Evolutionary conservation across 2,329 filamentous ascomycete genomes (phyloP), one percentile per base, ranked within the genome.

Genomic region (Pyrenochaeta sp.): DNA sequence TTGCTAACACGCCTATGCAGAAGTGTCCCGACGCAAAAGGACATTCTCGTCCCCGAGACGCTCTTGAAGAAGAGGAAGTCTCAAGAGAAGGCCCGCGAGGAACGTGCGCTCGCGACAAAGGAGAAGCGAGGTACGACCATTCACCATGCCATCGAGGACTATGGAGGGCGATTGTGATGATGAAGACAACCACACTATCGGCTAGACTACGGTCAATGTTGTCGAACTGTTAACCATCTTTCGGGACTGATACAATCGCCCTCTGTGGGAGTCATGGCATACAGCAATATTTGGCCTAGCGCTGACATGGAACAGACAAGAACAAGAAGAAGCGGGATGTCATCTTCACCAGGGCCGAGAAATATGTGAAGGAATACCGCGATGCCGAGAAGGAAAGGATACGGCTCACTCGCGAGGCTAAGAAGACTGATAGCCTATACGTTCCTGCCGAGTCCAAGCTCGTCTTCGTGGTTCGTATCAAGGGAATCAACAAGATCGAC

Each of bases 401-500:
- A 83, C 92, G 95, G 78, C 91, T 99, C 66, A 81, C 86, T 78
- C 94, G 95, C 74, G 84, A 93, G 70, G 91, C 93, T 83, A 96
- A 96, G 88, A 86, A 92, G 83, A 89, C 92, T 78, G 94, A 94
- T 82, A 91, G 88, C 80, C 95, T 94, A 88, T 95, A 96, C 84
- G 91, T 99, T 73, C 90, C 92, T 68, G 93, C 92, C 68, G 93
- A 99, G 88, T 85, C 91, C 80, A 97, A 97, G 86, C 87, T 99
- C 78, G 93, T 94, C 85, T 99, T 99, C 82, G 89, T 99, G 77
- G 85, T 98, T 83, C 94, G 95, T 82, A 99, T 99, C 88, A 99
- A 99, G 92, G 95, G 90, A 96, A 98, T 99, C 93, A 98, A 98
- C 92, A 99, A 99, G 91, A 98, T 99, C 78, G 90, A 96, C 81